Percentiles rank a stretch among this genome's conserved stretches.
Evolutionary conservation across 2,329 filamentous ascomycete genomes (phyloP).

Genomic region (Nigrograna mackinnonii): DNA sequence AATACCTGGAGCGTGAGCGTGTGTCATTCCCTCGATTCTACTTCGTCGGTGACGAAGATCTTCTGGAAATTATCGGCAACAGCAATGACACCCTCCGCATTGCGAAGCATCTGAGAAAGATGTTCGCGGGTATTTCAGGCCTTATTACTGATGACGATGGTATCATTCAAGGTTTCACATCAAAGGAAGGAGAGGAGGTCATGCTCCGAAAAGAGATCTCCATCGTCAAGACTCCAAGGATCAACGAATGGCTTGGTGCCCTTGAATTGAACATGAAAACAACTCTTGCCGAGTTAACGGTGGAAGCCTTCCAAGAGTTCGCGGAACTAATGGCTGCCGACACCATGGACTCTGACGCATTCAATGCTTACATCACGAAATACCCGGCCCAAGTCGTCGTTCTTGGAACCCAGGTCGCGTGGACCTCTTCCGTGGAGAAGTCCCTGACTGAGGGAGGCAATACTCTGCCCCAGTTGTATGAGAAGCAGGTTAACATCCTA

Average conservation of each 20-base stretch:
- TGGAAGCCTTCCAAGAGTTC: slow-evolving; percentile 84
- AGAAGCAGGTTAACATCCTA: slow-evolving; percentile 83
- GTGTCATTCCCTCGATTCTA: slow-evolving; percentile 99
- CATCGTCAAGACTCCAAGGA: slow-evolving; percentile 88
- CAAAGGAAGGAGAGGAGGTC: slow-evolving; percentile 91
- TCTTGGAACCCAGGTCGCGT: slow-evolving; percentile 88
- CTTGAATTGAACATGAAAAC: slow-evolving; percentile 92
- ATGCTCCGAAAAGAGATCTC: slow-evolving; percentile 89
- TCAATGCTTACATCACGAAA: slow-evolving; percentile 78
- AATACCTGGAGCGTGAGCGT: slow-evolving; percentile 97
- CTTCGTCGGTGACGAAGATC: slow-evolving; percentile 97
- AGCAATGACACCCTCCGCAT: slow-evolving; percentile 96
- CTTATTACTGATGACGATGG: slow-evolving; percentile 89
- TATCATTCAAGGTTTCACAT: slow-evolving; percentile 88
- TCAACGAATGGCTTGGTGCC: slow-evolving; percentile 98
- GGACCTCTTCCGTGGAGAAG: slow-evolving; percentile 85
- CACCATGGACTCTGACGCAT: slow-evolving; percentile 68
- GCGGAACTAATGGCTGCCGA: slow-evolving; percentile 74
- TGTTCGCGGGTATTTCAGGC: slow-evolving; percentile 96
- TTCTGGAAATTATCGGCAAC: slow-evolving; percentile 99
- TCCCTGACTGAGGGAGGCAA: slow-evolving; percentile 73
- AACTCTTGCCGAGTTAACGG: slow-evolving; percentile 86
- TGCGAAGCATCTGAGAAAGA: slow-evolving; percentile 99
- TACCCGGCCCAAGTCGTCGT: slow-evolving; percentile 97
- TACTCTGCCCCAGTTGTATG: slow-evolving; percentile 71